Evolutionary conservation across 2,329 filamentous ascomycete genomes (phyloP).

Genomic region (Xylaria sp.): DNA sequence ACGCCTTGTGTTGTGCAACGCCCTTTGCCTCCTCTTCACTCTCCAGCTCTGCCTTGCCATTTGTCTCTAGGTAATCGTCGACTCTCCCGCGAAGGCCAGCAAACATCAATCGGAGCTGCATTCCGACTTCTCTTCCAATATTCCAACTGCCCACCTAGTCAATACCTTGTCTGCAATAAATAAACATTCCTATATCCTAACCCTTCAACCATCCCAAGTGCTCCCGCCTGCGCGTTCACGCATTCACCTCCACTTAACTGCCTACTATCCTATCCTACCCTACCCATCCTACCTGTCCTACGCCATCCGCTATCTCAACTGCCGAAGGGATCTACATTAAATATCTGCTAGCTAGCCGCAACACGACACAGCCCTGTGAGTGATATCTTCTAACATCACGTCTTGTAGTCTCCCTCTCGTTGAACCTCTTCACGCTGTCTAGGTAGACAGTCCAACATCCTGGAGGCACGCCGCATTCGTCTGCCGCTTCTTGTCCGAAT

Average conservation of each 20-base stretch:
- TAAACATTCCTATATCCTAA: no score
- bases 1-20: background rate
- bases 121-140: background rate
- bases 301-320: background rate
- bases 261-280: background rate
- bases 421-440: background rate
- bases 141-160: background rate
- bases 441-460: background rate
- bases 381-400: background rate
- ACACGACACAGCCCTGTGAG: conserved; percentile 5
- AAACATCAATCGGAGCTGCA: background rate
- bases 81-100: background rate
- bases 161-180: no score
- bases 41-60: background rate
- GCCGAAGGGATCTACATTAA: background rate
- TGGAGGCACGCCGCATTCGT: background rate
- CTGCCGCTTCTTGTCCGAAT: background rate
- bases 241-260: no score
- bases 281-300: background rate
- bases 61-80: background rate
- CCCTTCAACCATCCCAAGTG: no score
- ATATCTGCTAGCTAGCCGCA: background rate
- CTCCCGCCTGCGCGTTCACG: no score
- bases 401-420: background rate
- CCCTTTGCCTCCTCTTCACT: background rate